Conservation (phyloP, 2,329 filamentous ascomycete genomes). For the Curvularia eragrostidis region DNA sequence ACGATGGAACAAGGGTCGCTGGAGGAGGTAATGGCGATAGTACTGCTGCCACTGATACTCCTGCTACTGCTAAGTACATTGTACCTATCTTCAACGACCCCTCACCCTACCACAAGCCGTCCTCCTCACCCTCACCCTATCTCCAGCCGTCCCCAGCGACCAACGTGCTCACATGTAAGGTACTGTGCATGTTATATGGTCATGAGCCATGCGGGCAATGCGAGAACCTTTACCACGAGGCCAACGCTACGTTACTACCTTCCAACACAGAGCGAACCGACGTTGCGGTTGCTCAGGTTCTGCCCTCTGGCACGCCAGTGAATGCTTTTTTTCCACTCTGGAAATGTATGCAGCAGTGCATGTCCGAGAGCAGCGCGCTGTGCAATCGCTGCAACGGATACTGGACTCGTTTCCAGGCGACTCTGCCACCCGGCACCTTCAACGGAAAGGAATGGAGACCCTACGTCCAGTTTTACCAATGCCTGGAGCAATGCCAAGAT, state of each 20-base stretch:
- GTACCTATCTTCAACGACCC: background rate
- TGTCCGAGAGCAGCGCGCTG: background rate
- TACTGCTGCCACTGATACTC: no score
- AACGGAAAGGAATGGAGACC: no score
- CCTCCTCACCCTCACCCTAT: no score
- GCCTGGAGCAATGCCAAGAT: background rate
- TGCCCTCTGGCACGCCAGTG: no score
- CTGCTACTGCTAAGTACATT: no score
- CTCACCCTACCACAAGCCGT: no score
- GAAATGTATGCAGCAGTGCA: background rate
- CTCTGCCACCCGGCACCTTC: background rate
- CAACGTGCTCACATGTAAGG: background rate
- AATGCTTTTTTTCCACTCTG: background rate
- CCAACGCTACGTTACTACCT: background rate
- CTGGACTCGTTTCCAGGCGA: background rate
- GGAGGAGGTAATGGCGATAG: no score
- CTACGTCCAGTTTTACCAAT: no score
- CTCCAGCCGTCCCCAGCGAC: background rate
- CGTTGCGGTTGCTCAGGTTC: background rate
- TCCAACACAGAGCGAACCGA: background rate
- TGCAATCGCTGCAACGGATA: background rate
- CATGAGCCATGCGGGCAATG: background rate
- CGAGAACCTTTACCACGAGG: background rate
- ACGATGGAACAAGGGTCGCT: no score
- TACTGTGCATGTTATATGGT: background rate